phyloP scores from a whole-genome alignment of 805 yeast species.

The Dipodascus albidus region DNA sequence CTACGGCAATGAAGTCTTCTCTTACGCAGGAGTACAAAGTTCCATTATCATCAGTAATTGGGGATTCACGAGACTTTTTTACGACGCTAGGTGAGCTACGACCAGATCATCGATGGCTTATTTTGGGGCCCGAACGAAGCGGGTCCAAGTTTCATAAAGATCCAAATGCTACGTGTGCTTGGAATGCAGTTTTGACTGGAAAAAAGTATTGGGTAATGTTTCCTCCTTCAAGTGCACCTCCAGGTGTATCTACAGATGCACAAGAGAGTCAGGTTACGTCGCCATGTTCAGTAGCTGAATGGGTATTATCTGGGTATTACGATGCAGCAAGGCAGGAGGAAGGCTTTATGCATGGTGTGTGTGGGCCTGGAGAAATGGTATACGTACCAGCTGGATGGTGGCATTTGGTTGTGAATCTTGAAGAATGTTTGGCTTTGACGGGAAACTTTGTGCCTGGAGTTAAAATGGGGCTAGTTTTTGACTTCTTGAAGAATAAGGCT shows the following conservation, averaged over 20 bases:
- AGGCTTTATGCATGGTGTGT: constrained; percentile 55
- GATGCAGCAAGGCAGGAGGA: constrained; percentile 40
- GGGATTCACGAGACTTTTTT: constrained; percentile 43
- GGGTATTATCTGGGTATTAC: constrained; percentile 77
- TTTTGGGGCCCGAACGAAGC: constrained; percentile 68
- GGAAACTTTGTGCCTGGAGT: constrained; percentile 72
- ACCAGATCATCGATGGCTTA: constrained; percentile 91
- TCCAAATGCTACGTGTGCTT: constrained; percentile 82
- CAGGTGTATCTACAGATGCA: constrained; percentile 70
- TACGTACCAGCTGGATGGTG: constrained; percentile 97
- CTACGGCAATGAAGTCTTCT: constrained; percentile 42
- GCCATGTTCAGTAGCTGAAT: constrained; percentile 87
- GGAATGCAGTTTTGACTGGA: constrained; percentile 75
- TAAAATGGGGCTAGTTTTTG: constrained; percentile 47
- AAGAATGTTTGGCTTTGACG: constrained; percentile 60
- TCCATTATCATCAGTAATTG: constrained; percentile 39
- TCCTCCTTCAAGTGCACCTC: constrained; percentile 67
- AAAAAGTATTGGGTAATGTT: constrained; percentile 80
- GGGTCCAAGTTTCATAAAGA: constrained; percentile 92
- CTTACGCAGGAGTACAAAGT: constrained; percentile 40
- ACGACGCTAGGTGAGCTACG: constrained; percentile 39
- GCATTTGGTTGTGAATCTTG: constrained; percentile 85
- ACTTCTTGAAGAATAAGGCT: constrained; percentile 54
- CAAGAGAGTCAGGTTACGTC: constrained; percentile 77
- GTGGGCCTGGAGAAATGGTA: constrained; percentile 74